Evolutionary conservation across 2,329 filamentous ascomycete genomes (phyloP).

Genomic region (Ceratocystis variospora): DNA sequence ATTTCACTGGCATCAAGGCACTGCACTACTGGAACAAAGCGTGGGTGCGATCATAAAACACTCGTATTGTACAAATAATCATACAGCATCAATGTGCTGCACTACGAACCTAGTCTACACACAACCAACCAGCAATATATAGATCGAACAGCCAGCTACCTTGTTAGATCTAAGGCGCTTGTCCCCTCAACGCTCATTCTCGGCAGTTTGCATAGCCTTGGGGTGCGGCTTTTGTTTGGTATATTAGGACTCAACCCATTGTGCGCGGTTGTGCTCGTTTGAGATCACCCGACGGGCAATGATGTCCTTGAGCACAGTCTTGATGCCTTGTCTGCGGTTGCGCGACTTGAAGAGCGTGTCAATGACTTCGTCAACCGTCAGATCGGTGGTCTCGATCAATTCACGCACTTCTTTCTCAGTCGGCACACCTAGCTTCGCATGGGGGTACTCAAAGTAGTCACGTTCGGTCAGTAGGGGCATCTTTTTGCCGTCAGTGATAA

Average conservation of each 20-base stretch:
- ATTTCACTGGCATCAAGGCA: not conserved
- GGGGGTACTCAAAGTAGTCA: slow-evolving; percentile 62
- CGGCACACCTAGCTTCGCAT: slow-evolving; percentile 56
- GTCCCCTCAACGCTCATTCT: not conserved
- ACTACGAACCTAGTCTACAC: slow-evolving; percentile 14
- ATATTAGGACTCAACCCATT: slow-evolving; percentile 25
- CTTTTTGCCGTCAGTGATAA: slow-evolving; percentile 43
- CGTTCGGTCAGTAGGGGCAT: slow-evolving; percentile 41
- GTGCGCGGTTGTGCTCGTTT: slow-evolving; percentile 32
- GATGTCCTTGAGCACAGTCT: slow-evolving; percentile 55
- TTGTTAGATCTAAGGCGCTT: not conserved
- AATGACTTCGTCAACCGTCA: slow-evolving; percentile 44
- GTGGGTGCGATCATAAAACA: not conserved
- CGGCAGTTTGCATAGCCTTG: not conserved
- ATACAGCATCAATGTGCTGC: not conserved
- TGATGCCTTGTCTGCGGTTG: slow-evolving; percentile 54
- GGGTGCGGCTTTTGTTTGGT: not conserved
- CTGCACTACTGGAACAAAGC: not conserved
- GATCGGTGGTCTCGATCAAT: slow-evolving; percentile 30
- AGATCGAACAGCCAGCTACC: not conserved
- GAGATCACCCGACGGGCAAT: slow-evolving; percentile 45
- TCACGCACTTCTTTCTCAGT: slow-evolving; percentile 47
- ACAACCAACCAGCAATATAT: not conserved
- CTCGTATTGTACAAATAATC: slow-evolving; percentile 15
- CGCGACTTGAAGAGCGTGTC: slow-evolving; percentile 46